Base-by-base conservation (phyloP, 2,329 filamentous ascomycete genomes). In the Nectriaceae sp. region DNA sequence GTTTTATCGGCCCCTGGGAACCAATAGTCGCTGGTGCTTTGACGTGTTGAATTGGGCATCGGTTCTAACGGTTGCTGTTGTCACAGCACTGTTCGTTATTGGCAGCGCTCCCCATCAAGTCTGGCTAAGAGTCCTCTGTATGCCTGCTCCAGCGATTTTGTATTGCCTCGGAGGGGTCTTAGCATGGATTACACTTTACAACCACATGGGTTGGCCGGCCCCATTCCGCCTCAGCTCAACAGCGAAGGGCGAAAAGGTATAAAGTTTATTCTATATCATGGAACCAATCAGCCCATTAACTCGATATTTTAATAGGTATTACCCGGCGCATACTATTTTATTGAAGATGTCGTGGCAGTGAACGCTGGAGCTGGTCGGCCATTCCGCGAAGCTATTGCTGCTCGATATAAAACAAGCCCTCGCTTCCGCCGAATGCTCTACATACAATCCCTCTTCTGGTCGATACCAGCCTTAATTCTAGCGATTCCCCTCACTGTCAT, bases 261-360 rank as follows among this genome's bases (percentile, higher is more conserved):
- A 55, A 45, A n/a, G 38, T 5, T 18, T 18, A 10, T 36, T 19
- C 13, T 16, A 6, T 36, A 5, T 11, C 8, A 6, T 36, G 33
- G 8, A 10, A 36, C 16, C 8, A 6, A 13, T 29, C 24, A 13
- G 24, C 24, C 24, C 24, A 13, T 13, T 29, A 29, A 29, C 24
- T 13, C 6, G 13, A 6, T 29, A 6, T 13, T 29, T 29, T 6
- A 1, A 1, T n/a, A 72, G 63, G 79, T 86, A 48, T 75, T 79
- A 3, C 85, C 85, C 0, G 77, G 81, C 3, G 75, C 80, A 2
- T 84, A 85, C 56, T 85, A 84, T 42, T 74, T 88, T 22, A 79
- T 87, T 21, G 85, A 88, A 65, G 85, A 88, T 57, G 76, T 87
- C 20, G 77, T 86, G 13, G 83, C 82, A 4, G 85, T 88, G 35